A percentile compares a stretch with the other conserved stretches of the same genome.
phyloP scores from a whole-genome alignment of 192 early-diverging fungal genomes.

The Diversispora epigaea region DNA sequence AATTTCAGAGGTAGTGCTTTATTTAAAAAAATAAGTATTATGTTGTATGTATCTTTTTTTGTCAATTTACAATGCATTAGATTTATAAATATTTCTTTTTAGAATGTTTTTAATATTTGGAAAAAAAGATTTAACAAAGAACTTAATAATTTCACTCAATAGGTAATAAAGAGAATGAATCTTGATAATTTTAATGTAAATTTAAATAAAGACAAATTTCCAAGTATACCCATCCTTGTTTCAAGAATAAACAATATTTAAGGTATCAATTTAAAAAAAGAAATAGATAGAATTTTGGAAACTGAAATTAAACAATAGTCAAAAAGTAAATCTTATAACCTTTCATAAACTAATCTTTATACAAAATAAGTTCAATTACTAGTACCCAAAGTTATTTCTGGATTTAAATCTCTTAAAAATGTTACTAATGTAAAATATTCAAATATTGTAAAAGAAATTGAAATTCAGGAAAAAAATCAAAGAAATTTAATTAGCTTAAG shows the following conservation, averaged over 20 bases:
- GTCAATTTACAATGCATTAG: conserved; percentile 19
- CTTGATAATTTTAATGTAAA: conserved; percentile 19
- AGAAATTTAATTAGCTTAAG: conserved; percentile 11
- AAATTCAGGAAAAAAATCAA: conserved; percentile 25
- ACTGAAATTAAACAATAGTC: not conserved
- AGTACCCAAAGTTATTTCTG: conserved; percentile 21
- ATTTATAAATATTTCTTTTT: conserved; percentile 22
- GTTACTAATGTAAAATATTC: conserved; percentile 26
- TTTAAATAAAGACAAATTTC: conserved; percentile 11
- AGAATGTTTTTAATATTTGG: conserved; percentile 16
- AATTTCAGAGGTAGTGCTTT: conserved; percentile 24
- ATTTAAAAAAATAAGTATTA: conserved; percentile 28
- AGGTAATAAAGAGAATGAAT: conserved; percentile 24
- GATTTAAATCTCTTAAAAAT: conserved; percentile 31
- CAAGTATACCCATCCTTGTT: too few relatives aligned
- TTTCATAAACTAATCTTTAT: conserved; percentile 29
- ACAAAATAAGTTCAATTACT: conserved; percentile 27
- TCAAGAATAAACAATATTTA: too few relatives aligned
- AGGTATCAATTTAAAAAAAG: not conserved
- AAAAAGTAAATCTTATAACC: too few relatives aligned
- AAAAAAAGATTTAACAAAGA: conserved; percentile 14
- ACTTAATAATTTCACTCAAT: conserved; percentile 18
- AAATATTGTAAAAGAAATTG: conserved; percentile 26
- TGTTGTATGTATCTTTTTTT: conserved; percentile 25
- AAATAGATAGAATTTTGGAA: conserved; percentile 27